Base-by-base conservation (phyloP, 1,284 basidiomycete species). In the Cystobasidium slooffiae region DNA sequence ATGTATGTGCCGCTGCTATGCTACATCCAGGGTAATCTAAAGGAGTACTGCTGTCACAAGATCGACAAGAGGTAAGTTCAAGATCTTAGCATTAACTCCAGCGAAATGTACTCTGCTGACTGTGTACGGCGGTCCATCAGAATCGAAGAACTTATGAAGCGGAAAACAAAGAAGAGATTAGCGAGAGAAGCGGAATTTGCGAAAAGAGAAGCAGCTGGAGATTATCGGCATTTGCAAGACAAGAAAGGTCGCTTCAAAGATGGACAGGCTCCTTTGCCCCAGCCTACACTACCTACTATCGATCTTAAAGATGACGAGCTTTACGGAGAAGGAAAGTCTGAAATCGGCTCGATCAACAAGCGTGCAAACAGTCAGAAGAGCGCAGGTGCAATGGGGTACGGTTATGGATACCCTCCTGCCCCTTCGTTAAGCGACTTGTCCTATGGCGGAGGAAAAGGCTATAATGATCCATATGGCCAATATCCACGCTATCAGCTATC, bases 1-100 rank as follows among this genome's bases (percentile, higher is more conserved):
- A 90, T 89, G 81, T 99, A 99, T 80, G 86, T 98, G 73, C 97
- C 96, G 24, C 86, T 98, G 55, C 86, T 99, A 24, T 91, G 91
- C 82, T 93, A 97, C 82, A 98, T 99, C 80, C 92, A 93, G 81
- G 69, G 59, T 56, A 81, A 75, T 58, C 52, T 78, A 46, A 81
- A 95, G 89, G 96, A 98, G 87, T 98, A 97, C 84, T 94, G 93
- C 83, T 98, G 95, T 83, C 93, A 98, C 85, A 97, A 98, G 84
- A 93, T 97, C 70, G 96, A 98, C 85, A 97, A 97, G 88, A 91
- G 91, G 80, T 77, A 79, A 68, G 74, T 55, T n/a, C 7, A 1
- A 4, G 16, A 16, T 24, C 10, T 6, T 1, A 49, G 12, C 14
- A 1, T 20, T 3, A 58, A 39, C 1, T 14, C 12, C 2, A 3